Conservation (phyloP, 2,329 filamentous ascomycete species). For the Botrytis cinerea region DNA sequence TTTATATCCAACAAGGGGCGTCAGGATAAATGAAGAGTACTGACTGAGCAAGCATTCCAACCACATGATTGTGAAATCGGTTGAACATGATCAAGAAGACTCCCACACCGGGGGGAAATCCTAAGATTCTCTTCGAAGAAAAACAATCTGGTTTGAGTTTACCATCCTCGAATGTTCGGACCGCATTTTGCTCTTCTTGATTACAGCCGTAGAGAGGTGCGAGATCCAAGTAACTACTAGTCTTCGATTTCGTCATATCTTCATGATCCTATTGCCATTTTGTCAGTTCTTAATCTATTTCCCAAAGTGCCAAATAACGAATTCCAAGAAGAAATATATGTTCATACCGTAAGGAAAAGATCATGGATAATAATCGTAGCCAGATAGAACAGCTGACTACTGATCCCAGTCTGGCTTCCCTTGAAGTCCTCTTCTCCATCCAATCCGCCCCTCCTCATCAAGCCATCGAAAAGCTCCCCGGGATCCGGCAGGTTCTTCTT, state of each 20-base stretch:
- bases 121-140: slow-evolving; percentile 68
- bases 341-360: slow-evolving; percentile 43
- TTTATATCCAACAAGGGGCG: not conserved
- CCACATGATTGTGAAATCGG: slow-evolving; percentile 77
- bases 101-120: slow-evolving; percentile 71
- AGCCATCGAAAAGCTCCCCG: slow-evolving; percentile 54
- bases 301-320: not conserved
- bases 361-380: slow-evolving; percentile 56
- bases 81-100: slow-evolving; percentile 78
- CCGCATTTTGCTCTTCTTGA: slow-evolving; percentile 34
- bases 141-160: slow-evolving; percentile 72
- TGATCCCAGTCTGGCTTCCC: slow-evolving; percentile 47
- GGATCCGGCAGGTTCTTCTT: slow-evolving; percentile 65
- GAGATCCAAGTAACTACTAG: slow-evolving; percentile 49
- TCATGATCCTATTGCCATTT: slow-evolving; percentile 11
- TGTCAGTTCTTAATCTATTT: not conserved
- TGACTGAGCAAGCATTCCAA: slow-evolving; percentile 67
- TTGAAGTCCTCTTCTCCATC: not conserved
- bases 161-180: slow-evolving; percentile 64
- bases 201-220: slow-evolving; percentile 48
- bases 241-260: slow-evolving; percentile 15
- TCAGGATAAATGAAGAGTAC: slow-evolving; percentile 8
- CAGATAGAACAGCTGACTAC: slow-evolving; percentile 50
- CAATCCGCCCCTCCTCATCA: slow-evolving; percentile 58
- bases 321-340: no score